Evolutionary conservation across 208 protist genomes (phyloP).

Genomic region (Entamoeba histolytica): DNA sequence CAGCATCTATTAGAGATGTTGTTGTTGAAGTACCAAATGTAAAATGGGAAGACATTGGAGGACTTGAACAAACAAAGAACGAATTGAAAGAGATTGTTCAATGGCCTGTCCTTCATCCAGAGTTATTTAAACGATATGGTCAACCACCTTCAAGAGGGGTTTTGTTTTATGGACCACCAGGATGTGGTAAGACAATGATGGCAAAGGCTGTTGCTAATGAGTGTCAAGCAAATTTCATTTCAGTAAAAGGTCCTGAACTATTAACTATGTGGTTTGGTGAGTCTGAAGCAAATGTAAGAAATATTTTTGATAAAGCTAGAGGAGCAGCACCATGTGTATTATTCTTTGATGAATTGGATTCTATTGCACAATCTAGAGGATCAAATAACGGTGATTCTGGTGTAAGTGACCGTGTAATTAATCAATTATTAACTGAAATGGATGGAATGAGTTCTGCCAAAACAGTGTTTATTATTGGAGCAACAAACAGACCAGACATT

Average conservation of each 20-base stretch:
- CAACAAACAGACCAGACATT: constrained; percentile 99
- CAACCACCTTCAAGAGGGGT: constrained; percentile 76
- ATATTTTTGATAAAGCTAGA: constrained; percentile 99
- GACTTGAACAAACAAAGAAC: constrained; percentile 86
- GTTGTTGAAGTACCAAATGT: constrained; percentile 92
- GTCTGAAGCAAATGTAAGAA: constrained; percentile 96
- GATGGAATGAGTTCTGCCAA: constrained; percentile 95
- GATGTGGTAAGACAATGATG: constrained; percentile 60
- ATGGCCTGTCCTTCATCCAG: constrained; percentile 96
- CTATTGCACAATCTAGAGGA: constrained; percentile 82
- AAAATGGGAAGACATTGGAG: constrained; percentile 96
- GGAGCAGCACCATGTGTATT: constrained; percentile 93
- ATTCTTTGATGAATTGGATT: constrained; percentile 99
- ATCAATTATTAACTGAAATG: constrained; percentile 99
- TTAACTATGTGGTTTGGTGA: constrained; percentile 99
- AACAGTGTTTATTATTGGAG: constrained; percentile 99
- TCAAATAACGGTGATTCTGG: constrained; percentile 65
- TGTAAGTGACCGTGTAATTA: constrained; percentile 96
- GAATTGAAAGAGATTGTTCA: constrained; percentile 97
- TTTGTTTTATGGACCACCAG: constrained; percentile 57
- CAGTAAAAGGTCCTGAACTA: constrained; percentile 99
- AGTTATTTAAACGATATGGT: constrained; percentile 97
- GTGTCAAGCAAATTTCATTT: constrained; percentile 96
- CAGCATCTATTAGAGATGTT: constrained; percentile 93
- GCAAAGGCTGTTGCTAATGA: constrained; percentile 60